These are phyloP conservation scores for Meyerozyma guilliermondii DNA, from an alignment of 1,139 yeast genomes.

Conservation along the genomic window DNA sequence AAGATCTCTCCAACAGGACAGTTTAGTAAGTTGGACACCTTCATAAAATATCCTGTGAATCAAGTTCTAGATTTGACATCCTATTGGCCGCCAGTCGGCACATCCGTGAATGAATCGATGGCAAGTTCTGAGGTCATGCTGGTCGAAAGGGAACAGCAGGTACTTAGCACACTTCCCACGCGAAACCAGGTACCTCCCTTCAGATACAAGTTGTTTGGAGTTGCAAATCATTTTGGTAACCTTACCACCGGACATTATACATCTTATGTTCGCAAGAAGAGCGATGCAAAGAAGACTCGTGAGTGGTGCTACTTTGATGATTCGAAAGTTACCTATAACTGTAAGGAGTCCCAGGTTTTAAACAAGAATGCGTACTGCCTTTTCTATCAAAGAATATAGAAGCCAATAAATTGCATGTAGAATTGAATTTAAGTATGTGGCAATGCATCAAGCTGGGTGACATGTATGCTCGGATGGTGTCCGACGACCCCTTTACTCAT, in stretches of 20 bases:
- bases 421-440: constrained; percentile 1
- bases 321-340: constrained; percentile 45
- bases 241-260: constrained; percentile 92
- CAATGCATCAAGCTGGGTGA: constrained; percentile 18
- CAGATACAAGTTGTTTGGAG: constrained; percentile 72
- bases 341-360: constrained; percentile 40
- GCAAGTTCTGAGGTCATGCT: constrained; percentile 18
- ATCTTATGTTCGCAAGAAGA: constrained; percentile 63
- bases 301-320: constrained; percentile 82
- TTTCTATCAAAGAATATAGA: constrained; percentile 48
- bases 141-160: constrained; percentile 36
- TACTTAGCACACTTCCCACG: constrained; percentile 51
- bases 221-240: constrained; percentile 82
- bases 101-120: constrained; percentile 14
- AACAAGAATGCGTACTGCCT: constrained; percentile 71
- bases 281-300: constrained; percentile 27
- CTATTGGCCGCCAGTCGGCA: constrained; percentile 67
- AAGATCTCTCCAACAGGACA: constrained; percentile 41
- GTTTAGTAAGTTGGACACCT: constrained; percentile 57
- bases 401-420: neutral
- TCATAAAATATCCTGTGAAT: constrained; percentile 56
- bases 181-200: constrained; percentile 82
- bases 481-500: constrained; percentile 53
- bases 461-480: constrained; percentile 38
- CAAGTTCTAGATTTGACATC: constrained; percentile 59